A percentile compares a stretch with the other conserved stretches of the same genome.
phyloP scores from a whole-genome alignment of 2,329 filamentous ascomycete genomes.

The Pestalotiopsis sp. region DNA sequence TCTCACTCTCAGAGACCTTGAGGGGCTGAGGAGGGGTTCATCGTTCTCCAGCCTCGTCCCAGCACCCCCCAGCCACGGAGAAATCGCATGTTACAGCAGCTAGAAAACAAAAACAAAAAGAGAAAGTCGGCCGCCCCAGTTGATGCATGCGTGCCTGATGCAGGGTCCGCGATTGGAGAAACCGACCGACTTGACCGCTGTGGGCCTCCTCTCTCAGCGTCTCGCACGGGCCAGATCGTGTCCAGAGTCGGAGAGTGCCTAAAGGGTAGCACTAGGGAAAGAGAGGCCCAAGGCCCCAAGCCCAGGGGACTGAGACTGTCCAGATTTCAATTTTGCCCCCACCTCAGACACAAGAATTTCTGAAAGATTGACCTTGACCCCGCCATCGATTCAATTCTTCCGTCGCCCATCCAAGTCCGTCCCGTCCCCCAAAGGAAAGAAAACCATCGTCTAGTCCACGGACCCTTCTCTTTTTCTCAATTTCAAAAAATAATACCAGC shows the following conservation, averaged over 20 bases:
- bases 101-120: neutral
- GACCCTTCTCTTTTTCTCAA: constrained; percentile 24
- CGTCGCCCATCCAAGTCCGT: constrained; percentile 5
- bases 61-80: neutral
- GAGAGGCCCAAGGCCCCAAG: neutral
- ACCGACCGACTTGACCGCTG: neutral
- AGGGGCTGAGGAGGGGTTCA: neutral
- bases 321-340: neutral
- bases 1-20: neutral
- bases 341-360: constrained; percentile 21
- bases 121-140: neutral
- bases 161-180: neutral
- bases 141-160: neutral
- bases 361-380: constrained; percentile 23
- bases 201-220: neutral
- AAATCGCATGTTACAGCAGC: neutral
- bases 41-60: too few relatives aligned
- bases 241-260: neutral
- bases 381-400: constrained; percentile 18
- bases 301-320: neutral
- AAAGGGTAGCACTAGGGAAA: too few relatives aligned
- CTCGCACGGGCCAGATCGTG: neutral
- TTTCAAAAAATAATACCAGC: constrained; percentile 1
- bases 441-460: constrained; percentile 15
- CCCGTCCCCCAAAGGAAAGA: constrained; percentile 9